These are phyloP conservation scores for Geotrichum aggregatum DNA, from an alignment of 1,139 yeast genomes.

Conservation along the genomic window DNA sequence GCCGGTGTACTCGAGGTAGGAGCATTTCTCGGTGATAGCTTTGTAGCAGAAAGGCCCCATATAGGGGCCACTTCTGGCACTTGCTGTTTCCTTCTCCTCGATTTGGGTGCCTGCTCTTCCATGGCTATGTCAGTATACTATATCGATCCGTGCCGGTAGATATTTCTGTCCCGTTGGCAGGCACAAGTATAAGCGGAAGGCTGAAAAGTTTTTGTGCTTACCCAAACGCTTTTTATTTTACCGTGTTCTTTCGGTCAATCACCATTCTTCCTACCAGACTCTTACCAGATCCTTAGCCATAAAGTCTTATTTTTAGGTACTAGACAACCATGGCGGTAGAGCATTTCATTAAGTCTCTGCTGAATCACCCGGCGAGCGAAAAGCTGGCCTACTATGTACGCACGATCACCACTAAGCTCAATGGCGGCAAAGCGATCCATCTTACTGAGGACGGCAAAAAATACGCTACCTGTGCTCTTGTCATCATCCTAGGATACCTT, in stretches of 20 bases:
- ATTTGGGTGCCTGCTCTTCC: neutral
- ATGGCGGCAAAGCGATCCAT: slow-evolving; percentile 12
- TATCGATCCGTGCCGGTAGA: too few relatives aligned
- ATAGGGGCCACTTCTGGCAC: slow-evolving; percentile 12
- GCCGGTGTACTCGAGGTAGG: neutral
- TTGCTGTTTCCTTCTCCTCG: neutral
- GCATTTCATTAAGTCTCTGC: neutral
- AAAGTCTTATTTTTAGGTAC: neutral
- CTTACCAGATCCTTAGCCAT: neutral
- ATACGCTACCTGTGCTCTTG: slow-evolving; percentile 2
- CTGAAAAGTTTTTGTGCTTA: neutral
- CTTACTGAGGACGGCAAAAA: neutral
- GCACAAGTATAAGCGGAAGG: too few relatives aligned
- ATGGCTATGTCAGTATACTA: neutral
- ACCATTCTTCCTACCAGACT: too few relatives aligned
- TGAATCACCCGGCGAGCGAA: neutral
- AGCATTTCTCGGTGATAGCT: slow-evolving; percentile 1
- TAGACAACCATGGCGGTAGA: neutral
- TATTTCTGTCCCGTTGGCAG: too few relatives aligned
- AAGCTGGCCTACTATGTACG: neutral
- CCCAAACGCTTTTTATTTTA: neutral
- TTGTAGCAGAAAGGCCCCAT: slow-evolving; percentile 15
- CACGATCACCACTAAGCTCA: slow-evolving; percentile 8
- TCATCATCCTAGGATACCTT: slow-evolving; percentile 13
- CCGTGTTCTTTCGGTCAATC: neutral